A percentile compares a stretch with the other conserved stretches of the same genome.
phyloP scores from a whole-genome alignment of 78 protist species.

The Capsaspora owczarzaki region DNA sequence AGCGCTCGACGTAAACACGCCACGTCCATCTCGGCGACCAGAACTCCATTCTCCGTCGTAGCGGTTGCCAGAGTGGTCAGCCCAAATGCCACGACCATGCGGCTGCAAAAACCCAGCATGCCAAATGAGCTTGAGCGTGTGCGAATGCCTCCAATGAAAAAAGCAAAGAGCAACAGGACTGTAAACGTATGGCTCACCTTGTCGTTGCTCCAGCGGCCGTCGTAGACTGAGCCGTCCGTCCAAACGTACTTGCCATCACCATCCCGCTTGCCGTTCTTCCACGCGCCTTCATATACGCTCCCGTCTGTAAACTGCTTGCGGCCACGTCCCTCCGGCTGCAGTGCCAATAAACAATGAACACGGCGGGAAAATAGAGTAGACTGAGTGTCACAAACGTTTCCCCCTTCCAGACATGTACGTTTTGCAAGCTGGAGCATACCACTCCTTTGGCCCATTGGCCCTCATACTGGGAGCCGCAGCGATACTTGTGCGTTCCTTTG shows the following conservation, averaged over 20 bases:
- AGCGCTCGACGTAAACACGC: not conserved
- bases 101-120: too few species aligned
- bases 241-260: not conserved
- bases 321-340: not conserved
- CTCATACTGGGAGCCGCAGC: not conserved
- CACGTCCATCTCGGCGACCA: not conserved
- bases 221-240: not conserved
- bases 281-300: not conserved
- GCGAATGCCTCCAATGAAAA: not conserved
- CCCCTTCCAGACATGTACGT: too few species aligned
- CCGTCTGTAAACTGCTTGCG: not conserved
- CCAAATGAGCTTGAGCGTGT: not conserved
- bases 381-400: too few species aligned
- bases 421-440: too few species aligned
- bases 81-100: too few species aligned
- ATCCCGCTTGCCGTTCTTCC: not conserved
- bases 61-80: too few species aligned
- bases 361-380: too few species aligned
- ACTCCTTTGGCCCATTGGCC: not conserved
- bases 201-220: conserved; percentile 3
- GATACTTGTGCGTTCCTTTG: not conserved
- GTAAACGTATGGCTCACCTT: not conserved
- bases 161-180: not conserved
- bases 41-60: not conserved
- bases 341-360: too few species aligned